phyloP scores from a whole-genome alignment of 2,329 filamentous ascomycete genomes.

The Arthrobotrys sphaeroides region DNA sequence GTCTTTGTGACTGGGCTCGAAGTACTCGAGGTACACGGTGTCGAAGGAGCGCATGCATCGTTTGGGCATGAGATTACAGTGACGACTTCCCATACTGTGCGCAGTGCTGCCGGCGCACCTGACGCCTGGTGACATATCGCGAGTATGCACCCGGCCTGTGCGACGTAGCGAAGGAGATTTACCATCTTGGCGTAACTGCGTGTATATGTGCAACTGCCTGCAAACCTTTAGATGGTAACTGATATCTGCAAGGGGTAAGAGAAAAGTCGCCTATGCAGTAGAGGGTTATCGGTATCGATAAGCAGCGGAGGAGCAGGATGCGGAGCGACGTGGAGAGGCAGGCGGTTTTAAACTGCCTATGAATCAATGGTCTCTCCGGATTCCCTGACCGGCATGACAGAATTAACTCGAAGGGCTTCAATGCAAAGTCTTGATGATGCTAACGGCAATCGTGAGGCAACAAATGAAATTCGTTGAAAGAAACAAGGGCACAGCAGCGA shows the following conservation, averaged over 20 bases:
- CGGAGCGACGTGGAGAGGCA: background rate
- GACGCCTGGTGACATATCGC: slow-evolving; percentile 12
- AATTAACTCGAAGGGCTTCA: background rate
- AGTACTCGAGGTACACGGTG: slow-evolving; percentile 10
- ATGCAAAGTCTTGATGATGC: slow-evolving; percentile 11
- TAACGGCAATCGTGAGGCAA: slow-evolving; percentile 20
- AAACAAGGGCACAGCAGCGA: slow-evolving; percentile 32
- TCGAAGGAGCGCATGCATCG: slow-evolving; percentile 2
- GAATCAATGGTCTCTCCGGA: background rate
- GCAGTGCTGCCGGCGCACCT: slow-evolving; percentile 9
- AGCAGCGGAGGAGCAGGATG: background rate
- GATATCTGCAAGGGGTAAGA: slow-evolving; percentile 4
- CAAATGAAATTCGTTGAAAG: slow-evolving; percentile 53
- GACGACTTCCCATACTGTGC: slow-evolving; percentile 41
- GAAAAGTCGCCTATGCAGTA: background rate
- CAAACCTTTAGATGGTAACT: background rate
- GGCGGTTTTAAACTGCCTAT: background rate
- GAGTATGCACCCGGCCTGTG: slow-evolving; percentile 22
- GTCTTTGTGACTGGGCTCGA: background rate
- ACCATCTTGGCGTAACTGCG: slow-evolving; percentile 28
- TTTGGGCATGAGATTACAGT: slow-evolving; percentile 31
- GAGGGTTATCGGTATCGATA: slow-evolving; percentile 32
- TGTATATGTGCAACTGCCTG: background rate
- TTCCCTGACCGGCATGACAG: background rate
- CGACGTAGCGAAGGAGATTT: slow-evolving; percentile 8